These are phyloP conservation scores for Lanmaoa pseudosensibilis DNA, from an alignment of 768 basidiomycete genomes.

Conservation along the genomic window DNA sequence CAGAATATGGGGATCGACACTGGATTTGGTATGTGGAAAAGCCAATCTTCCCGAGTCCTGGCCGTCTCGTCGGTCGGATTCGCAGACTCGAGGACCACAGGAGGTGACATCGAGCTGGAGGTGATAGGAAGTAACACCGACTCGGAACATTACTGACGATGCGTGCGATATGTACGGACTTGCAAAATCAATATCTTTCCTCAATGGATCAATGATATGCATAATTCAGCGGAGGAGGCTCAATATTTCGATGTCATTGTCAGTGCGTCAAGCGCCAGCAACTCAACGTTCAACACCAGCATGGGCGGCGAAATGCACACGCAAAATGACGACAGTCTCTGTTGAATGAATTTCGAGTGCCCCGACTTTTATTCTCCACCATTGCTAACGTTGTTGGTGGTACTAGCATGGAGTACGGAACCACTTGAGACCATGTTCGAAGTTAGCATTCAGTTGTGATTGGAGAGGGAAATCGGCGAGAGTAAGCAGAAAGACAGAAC, in stretches of 20 bases:
- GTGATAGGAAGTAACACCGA: background rate
- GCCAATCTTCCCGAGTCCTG: background rate
- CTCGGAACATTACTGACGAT: no score
- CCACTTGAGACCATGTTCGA: no score
- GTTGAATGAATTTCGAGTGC: background rate
- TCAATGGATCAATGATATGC: background rate
- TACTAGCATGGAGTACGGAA: no score
- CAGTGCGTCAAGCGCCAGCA: background rate
- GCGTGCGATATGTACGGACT: background rate
- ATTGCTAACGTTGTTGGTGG: no score
- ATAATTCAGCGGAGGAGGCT: background rate
- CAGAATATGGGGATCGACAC: slow-evolving; percentile 4
- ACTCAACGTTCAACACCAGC: no score
- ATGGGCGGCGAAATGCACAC: background rate
- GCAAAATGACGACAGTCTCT: background rate
- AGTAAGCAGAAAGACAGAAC: no score
- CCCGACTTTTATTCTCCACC: background rate
- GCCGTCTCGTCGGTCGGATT: background rate
- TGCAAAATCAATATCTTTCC: no score
- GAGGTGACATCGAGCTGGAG: slow-evolving; percentile 7
- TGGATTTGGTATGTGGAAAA: slow-evolving; percentile 14
- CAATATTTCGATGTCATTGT: background rate
- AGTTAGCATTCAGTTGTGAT: no score
- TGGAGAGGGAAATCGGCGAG: no score
- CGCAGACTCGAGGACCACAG: background rate